A percentile compares a stretch with the other conserved stretches of the same genome.
Conservation (phyloP, 345 rosid species). For the Populus ilicifolia region DNA sequence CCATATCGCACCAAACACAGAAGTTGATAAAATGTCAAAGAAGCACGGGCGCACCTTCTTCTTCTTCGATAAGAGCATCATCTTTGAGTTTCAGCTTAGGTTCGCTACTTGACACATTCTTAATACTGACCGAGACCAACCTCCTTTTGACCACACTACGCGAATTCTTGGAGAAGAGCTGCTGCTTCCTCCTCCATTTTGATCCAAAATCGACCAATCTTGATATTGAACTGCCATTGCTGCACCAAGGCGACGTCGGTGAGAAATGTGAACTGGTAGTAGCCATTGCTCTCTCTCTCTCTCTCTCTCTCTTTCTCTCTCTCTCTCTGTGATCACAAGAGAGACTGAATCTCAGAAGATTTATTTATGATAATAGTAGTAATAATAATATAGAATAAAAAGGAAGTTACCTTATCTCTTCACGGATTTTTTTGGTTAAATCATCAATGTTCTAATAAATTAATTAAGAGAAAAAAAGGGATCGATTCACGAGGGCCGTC, state of each 20-base stretch:
- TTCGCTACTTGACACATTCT: conserved; percentile 24
- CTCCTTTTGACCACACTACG: not conserved
- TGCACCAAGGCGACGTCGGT: not conserved
- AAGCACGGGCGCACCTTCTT: not conserved
- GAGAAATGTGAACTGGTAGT: conserved; percentile 2
- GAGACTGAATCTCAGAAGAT: not conserved
- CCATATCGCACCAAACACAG: not conserved
- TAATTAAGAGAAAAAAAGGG: no score
- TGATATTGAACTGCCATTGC: not conserved
- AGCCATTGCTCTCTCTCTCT: conserved; percentile 14
- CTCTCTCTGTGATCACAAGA: not conserved
- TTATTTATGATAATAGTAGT: not conserved
- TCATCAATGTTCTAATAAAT: no score
- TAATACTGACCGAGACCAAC: conserved; percentile 10
- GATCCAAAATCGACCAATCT: not conserved
- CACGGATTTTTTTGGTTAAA: not conserved
- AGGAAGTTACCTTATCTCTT: not conserved
- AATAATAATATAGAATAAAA: not conserved
- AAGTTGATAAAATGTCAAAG: not conserved
- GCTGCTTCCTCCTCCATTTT: conserved; percentile 15
- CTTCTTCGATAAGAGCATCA: not conserved
- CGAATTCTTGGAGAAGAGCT: conserved; percentile 8
- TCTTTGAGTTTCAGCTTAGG: conserved; percentile 5
- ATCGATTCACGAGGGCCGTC: no score
- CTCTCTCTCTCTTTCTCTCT: not conserved